phyloP scores from a whole-genome alignment of 2,329 filamentous ascomycete genomes.

The Colletotrichum falcatum region DNA sequence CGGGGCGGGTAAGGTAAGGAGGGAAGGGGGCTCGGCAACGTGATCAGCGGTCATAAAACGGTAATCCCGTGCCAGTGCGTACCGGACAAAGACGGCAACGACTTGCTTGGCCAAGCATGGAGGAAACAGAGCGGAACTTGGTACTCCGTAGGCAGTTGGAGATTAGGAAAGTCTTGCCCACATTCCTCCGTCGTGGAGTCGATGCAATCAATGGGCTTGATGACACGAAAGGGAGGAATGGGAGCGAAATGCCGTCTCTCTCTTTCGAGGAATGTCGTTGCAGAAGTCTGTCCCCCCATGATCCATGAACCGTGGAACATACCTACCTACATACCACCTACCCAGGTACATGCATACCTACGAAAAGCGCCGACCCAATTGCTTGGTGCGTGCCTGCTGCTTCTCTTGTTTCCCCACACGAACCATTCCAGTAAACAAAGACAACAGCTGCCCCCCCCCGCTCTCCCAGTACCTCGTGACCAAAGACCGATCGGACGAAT shows the following conservation, averaged over 20 bases:
- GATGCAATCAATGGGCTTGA: background rate
- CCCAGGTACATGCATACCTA: background rate
- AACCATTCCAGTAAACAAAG: background rate
- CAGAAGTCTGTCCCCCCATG: background rate
- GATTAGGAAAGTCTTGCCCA: background rate
- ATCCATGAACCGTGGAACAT: background rate
- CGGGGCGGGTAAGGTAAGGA: conserved; percentile 1
- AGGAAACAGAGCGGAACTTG: background rate
- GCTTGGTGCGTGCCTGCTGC: background rate
- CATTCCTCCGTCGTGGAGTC: conserved; percentile 12
- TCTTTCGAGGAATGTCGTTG: conserved; percentile 6
- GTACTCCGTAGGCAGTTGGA: background rate
- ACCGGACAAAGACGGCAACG: background rate
- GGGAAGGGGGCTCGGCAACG: background rate
- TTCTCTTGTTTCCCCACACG: conserved; percentile 24
- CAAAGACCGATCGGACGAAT: conserved; percentile 11
- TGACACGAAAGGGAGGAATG: background rate
- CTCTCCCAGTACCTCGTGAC: background rate
- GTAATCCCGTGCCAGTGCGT: background rate
- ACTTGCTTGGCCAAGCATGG: no score
- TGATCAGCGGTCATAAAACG: background rate
- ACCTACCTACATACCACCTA: background rate
- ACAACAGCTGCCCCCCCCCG: no score
- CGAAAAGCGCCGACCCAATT: background rate
- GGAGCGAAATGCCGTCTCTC: background rate